Base-by-base conservation (phyloP, 2,329 filamentous ascomycete genomes). In the Cladosporium sp. region DNA sequence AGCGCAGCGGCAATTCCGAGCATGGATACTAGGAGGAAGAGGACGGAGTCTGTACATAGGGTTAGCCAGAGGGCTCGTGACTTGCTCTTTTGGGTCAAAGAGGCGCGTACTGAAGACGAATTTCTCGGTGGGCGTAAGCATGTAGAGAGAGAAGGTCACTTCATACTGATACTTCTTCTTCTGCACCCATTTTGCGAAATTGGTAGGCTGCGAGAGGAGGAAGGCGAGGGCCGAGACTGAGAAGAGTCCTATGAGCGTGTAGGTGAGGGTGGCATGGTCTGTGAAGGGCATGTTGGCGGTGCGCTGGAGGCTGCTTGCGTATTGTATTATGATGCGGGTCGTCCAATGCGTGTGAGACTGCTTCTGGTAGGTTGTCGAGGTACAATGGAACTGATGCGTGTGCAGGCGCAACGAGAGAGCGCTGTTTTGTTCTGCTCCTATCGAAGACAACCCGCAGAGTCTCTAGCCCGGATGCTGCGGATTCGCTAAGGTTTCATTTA, bases 91-190 rank as follows among this genome's bases (percentile, higher is more conserved):
- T 42, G n/a, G 17, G 5, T 47, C 1, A 20, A 20, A 19, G 12
- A 34, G 34, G 34, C 34, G 77, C 91, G 59, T 83, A 97, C 94
- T 97, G 78, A 97, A 96, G 69, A 96, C 88, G 76, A 96, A 93
- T 75, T 96, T 96, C 80, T 99, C 94, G 55, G 89, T 92, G 1
- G 92, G 89, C 38, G 92, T 97, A 68, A 97, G 88, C 89, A 99
- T 97, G 82, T 99, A 97, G 25, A 97, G 84, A 61, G 89, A 88
- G 76, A 95, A 94, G 12, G 93, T 97, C 74, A 97, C 93, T 79
- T 99, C 94, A 73, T 97, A 92, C 80, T 97, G 94, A 81, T 97
- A 97, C 74, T 92, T 87, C 83, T 99, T 99, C 75, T 92, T 85
- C 76, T 92, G 87, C 66, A 97, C 82, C 91, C 92, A 97, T 74